phyloP scores from a whole-genome alignment of 1,139 yeast genomes.

The Pichia sp. region DNA sequence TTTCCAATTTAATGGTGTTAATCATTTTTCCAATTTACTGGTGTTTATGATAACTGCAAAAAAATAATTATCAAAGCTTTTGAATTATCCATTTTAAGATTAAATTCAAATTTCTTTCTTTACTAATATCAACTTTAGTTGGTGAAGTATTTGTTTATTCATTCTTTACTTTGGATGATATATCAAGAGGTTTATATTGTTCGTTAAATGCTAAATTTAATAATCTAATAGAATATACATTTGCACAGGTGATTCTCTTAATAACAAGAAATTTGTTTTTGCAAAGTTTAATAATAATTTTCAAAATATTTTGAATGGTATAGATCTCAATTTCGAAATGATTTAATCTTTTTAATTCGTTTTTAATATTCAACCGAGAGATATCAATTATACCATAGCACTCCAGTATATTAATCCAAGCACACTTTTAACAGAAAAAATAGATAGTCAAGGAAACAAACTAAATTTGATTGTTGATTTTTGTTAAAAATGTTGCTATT shows the following conservation, averaged over 20 bases:
- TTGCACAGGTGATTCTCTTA: conserved; percentile 12
- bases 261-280: conserved; percentile 1
- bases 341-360: conserved; percentile 34
- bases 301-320: conserved; percentile 14
- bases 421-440: conserved; percentile 48
- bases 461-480: conserved; percentile 66
- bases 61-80: conserved; percentile 46
- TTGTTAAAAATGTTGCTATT: conserved; percentile 40
- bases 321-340: conserved; percentile 33
- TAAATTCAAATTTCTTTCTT: conserved; percentile 51
- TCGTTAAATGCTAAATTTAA: conserved; percentile 47
- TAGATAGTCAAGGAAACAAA: conserved; percentile 52
- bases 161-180: conserved; percentile 54
- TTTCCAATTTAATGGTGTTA: too few relatives aligned
- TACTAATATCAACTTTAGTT: conserved; percentile 63
- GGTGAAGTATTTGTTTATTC: conserved; percentile 74
- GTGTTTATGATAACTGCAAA: conserved; percentile 27
- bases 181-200: conserved; percentile 57
- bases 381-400: conserved; percentile 23
- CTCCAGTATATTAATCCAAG: conserved; percentile 28
- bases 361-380: conserved; percentile 29
- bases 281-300: conserved; percentile 7
- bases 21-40: conserved; percentile 6
- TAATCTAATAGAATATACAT: conserved; percentile 29
- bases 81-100: conserved; percentile 46